Evolutionary conservation across 805 yeast species (phyloP), one percentile per base, ranked within the genome.

Genomic region (Candida peoriensis): DNA sequence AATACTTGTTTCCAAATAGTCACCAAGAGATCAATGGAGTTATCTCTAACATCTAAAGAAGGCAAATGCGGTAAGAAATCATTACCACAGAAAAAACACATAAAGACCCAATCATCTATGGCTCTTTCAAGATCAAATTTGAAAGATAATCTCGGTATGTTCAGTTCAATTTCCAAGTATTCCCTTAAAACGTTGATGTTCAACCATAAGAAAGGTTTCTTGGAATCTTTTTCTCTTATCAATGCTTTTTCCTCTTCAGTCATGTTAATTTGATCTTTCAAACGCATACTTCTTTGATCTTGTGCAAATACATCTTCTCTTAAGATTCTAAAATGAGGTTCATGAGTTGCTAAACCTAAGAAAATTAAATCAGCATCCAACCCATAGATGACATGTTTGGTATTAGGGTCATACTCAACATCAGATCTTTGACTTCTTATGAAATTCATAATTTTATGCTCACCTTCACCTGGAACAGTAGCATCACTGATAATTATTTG

Each of bases 381-480:
- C 35, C 97, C 97, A 58, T 90, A 90, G 32, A 90, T 76, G 68
- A 97, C 90, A 55, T 90, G 97, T 58, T 96, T 79, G 13, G 81
- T 70, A 57, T 90, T 85, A 32, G 88, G 77, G 53, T 86, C 71
- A 53, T 84, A 85, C 33, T 68, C 78, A 0, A 75, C 70, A 51
- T 78, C 81, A n/a, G 89, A 74, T 57, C 84, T 82, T 61, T 78
- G 71, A 28, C 75, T 64, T 62, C 97, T 78, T 45, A 90, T 87
- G 50, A 76, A 87, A 50, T 86, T 86, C 97, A 89, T 90, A 47
- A 90, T 88, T 55, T 90, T 90, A 63, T 90, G 97, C 64, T 90
- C 97, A 62, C 97, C 97, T 68, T 90, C 97, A 48, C 97, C 97
- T 4, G 97, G 97, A 14, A 86, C 97, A 58, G 89, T 96, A 52